A percentile compares a stretch with the other conserved stretches of the same genome.
Evolutionary conservation across 495 filamentous ascomycete genomes (phyloP).

Genomic region (Hypomontagnella submonticulosa): DNA sequence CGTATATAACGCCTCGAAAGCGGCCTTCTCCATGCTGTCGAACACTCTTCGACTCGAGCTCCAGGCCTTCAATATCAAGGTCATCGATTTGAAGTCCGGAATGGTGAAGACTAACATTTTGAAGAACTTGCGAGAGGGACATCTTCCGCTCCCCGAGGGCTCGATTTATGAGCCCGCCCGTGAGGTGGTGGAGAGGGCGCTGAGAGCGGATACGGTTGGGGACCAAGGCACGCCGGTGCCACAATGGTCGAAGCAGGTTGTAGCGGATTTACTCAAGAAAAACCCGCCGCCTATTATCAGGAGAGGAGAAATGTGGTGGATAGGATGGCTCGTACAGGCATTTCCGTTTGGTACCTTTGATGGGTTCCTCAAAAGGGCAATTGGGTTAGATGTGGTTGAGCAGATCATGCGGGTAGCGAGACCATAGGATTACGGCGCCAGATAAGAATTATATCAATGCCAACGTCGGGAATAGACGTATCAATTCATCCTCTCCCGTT

Average conservation of each 20-base stretch:
- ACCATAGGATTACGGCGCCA: no score
- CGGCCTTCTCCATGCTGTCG: slow-evolving; percentile 42
- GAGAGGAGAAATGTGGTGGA: slow-evolving; percentile 1
- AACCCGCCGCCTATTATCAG: slow-evolving; percentile 13
- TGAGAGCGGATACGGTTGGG: background rate
- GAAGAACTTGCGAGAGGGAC: slow-evolving; percentile 1
- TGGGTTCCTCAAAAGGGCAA: slow-evolving; percentile 3
- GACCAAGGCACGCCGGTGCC: background rate
- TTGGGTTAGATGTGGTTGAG: slow-evolving; percentile 3
- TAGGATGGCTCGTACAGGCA: background rate
- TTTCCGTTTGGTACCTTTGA: slow-evolving; percentile 9
- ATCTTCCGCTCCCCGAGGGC: slow-evolving; percentile 11
- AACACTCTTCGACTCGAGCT: slow-evolving; percentile 50
- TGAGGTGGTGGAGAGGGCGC: slow-evolving; percentile 23
- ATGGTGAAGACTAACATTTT: slow-evolving; percentile 8
- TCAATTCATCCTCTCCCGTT: no score
- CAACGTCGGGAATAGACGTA: no score
- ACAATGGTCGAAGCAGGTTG: slow-evolving; percentile 6
- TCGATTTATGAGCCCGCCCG: slow-evolving; percentile 26
- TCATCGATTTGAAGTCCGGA: slow-evolving; percentile 45
- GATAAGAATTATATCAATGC: no score
- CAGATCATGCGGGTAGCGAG: background rate
- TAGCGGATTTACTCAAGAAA: slow-evolving; percentile 4
- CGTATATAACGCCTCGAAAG: slow-evolving; percentile 51
- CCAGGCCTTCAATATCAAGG: slow-evolving; percentile 45